Percentiles rank a stretch among this genome's conserved stretches.
Evolutionary conservation across 1,284 basidiomycete species (phyloP).

Genomic region (Heterobasidion irregulare): DNA sequence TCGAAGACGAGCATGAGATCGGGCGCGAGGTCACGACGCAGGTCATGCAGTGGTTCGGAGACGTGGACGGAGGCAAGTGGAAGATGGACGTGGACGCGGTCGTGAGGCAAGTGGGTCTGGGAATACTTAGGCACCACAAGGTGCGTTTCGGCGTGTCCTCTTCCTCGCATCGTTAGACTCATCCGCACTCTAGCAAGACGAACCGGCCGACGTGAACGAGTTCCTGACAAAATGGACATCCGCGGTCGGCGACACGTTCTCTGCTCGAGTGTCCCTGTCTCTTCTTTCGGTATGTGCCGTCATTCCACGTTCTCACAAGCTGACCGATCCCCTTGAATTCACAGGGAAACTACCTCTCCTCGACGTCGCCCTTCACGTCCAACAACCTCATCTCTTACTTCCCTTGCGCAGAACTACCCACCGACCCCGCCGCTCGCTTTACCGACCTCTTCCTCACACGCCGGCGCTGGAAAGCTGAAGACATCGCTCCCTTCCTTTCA

Average conservation of each 20-base stretch:
- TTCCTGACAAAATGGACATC: slow-evolving; percentile 64
- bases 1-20: slow-evolving; percentile 73
- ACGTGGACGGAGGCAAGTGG: slow-evolving; percentile 46
- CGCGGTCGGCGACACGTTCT: slow-evolving; percentile 70
- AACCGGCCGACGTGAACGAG: slow-evolving; percentile 41
- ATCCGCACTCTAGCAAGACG: slow-evolving; percentile 32
- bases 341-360: slow-evolving; percentile 66
- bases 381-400: slow-evolving; percentile 50
- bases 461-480: slow-evolving; percentile 67
- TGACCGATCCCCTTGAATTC: not conserved
- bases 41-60: slow-evolving; percentile 77
- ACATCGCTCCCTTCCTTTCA: slow-evolving; percentile 73
- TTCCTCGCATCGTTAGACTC: not conserved
- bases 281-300: slow-evolving; percentile 53
- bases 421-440: slow-evolving; percentile 72
- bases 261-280: slow-evolving; percentile 42
- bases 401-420: slow-evolving; percentile 63
- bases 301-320: not conserved
- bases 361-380: slow-evolving; percentile 15
- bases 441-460: slow-evolving; percentile 77
- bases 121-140: slow-evolving; percentile 56
- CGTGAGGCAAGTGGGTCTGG: slow-evolving; percentile 63
- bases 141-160: slow-evolving; percentile 26
- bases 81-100: slow-evolving; percentile 49
- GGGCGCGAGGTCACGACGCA: slow-evolving; percentile 51